Evolutionary conservation across 2,329 filamentous ascomycete genomes (phyloP).

Genomic region (Coniochaeta ligniaria): DNA sequence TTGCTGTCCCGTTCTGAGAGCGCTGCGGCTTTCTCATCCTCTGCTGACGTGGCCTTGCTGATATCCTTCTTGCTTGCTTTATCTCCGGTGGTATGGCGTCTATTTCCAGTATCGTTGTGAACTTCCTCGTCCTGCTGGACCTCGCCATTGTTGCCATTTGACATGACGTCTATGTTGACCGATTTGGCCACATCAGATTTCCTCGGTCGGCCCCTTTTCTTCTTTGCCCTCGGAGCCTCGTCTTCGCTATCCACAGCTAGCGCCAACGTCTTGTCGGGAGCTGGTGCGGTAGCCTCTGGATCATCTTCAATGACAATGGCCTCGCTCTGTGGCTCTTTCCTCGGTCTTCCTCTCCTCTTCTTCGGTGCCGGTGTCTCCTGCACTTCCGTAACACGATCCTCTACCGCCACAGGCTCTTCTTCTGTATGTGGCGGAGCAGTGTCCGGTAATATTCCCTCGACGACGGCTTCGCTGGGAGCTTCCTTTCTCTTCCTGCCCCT

Average conservation of each 20-base stretch:
- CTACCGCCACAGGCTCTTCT: neutral
- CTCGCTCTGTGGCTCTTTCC: neutral
- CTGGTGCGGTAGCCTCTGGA: neutral
- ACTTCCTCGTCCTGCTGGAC: neutral
- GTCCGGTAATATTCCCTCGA: neutral
- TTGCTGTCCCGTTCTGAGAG: neutral
- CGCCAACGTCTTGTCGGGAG: neutral
- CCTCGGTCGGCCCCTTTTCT: constrained; percentile 34
- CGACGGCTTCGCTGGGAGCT: neutral
- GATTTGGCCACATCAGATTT: constrained; percentile 21
- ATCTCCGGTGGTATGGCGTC: neutral
- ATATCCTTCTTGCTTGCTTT: neutral
- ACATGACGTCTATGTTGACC: neutral
- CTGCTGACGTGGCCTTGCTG: neutral
- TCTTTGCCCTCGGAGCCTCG: constrained; percentile 12
- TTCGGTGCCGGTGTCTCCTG: constrained; percentile 4
- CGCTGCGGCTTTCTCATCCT: neutral
- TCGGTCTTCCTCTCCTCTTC: neutral
- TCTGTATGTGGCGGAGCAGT: neutral
- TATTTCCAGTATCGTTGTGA: neutral
- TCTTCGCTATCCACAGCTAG: neutral
- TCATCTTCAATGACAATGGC: neutral
- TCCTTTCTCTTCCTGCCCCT: constrained; percentile 20
- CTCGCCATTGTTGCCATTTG: neutral
- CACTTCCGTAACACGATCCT: neutral